A percentile compares a stretch with the other conserved stretches of the same genome.
These are phyloP conservation scores for Ascochyta koolunga DNA, from an alignment of 2,329 filamentous ascomycete species.

Conservation along the genomic window DNA sequence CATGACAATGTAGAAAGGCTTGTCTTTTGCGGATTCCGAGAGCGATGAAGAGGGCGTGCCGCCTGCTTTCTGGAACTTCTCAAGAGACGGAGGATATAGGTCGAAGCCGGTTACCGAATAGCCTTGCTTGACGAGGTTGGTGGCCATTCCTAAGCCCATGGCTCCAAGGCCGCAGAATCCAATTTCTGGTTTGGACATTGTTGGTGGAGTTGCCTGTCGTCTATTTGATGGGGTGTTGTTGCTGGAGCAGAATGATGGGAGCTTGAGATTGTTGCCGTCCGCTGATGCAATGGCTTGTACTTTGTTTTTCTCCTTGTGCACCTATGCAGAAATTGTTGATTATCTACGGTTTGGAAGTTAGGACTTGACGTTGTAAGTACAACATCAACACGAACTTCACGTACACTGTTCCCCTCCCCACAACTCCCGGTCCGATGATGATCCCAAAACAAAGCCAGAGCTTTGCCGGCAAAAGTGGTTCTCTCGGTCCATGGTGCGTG, in stretches of 20 bases:
- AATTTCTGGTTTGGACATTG: slow-evolving; percentile 56
- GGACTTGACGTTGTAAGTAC: slow-evolving; percentile 6
- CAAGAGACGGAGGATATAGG: slow-evolving; percentile 69
- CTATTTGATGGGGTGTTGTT: background rate
- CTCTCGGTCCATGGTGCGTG: background rate
- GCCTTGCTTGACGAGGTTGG: slow-evolving; percentile 70
- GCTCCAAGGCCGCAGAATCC: slow-evolving; percentile 78
- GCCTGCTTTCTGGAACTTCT: slow-evolving; percentile 68
- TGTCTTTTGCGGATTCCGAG: slow-evolving; percentile 64
- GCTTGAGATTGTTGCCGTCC: background rate
- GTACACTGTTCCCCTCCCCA: slow-evolving; percentile 2
- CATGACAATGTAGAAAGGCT: slow-evolving; percentile 72
- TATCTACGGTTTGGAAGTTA: background rate
- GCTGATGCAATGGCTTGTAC: background rate
- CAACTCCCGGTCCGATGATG: slow-evolving; percentile 13
- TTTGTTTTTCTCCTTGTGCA: background rate
- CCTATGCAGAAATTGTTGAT: background rate
- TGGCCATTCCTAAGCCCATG: slow-evolving; percentile 85
- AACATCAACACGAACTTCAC: slow-evolving; percentile 5
- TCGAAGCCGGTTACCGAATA: slow-evolving; percentile 75
- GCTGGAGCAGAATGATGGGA: background rate
- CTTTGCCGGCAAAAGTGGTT: slow-evolving; percentile 24
- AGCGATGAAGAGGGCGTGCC: slow-evolving; percentile 66
- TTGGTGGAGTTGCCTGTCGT: background rate
- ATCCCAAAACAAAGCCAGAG: slow-evolving; percentile 1